Evolutionary conservation across 257 asterid species (phyloP).

Genomic region (Linaria vulgaris): DNA sequence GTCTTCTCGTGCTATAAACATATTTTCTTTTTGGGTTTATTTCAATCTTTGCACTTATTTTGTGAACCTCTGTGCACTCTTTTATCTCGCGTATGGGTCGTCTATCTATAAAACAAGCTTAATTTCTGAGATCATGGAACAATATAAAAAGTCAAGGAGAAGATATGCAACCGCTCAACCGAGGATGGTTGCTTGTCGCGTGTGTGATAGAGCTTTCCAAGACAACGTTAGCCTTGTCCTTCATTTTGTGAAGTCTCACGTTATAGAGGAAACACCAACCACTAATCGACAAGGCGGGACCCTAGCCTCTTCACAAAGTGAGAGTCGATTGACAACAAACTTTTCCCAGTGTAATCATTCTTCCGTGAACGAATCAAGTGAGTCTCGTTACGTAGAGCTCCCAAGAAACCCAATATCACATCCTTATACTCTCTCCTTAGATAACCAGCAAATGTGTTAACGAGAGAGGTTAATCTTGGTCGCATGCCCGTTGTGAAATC

Average conservation of each 20-base stretch:
- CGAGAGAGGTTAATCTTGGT: constrained; percentile 9
- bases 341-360: constrained; percentile 19
- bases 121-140: constrained; percentile 15
- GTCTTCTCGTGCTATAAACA: no score
- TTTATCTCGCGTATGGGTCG: constrained; percentile 12
- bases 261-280: neutral
- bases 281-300: constrained; percentile 5
- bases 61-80: constrained; percentile 16
- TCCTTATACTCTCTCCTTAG: constrained; percentile 21
- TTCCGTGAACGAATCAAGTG: constrained; percentile 15
- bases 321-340: constrained; percentile 10
- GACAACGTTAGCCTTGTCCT: constrained; percentile 34
- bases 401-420: constrained; percentile 20
- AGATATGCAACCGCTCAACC: no score
- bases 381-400: neutral
- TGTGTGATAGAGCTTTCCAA: constrained; percentile 32
- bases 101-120: constrained; percentile 25
- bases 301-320: constrained; percentile 18
- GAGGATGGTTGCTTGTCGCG: constrained; percentile 42
- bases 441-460: constrained; percentile 1
- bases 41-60: constrained; percentile 10
- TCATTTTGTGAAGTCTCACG: constrained; percentile 41
- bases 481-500: constrained; percentile 19
- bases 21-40: no score
- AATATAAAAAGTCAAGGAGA: constrained; percentile 20